A percentile compares a stretch with the other conserved stretches of the same genome.
Evolutionary conservation across 1,139 yeast genomes (phyloP).

Genomic region (Scheffersomyces quercinus): DNA sequence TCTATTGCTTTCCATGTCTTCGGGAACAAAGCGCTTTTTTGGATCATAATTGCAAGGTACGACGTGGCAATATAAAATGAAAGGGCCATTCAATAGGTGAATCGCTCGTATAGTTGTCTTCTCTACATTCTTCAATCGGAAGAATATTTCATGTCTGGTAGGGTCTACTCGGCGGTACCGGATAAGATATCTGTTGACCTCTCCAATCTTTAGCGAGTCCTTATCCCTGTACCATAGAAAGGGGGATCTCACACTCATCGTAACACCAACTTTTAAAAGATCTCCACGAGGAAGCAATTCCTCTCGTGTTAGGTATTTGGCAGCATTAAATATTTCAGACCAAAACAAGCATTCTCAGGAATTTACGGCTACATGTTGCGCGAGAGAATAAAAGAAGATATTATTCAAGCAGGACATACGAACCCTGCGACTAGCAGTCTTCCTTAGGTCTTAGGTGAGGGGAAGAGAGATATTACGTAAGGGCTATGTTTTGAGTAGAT

Average conservation of each 20-base stretch:
- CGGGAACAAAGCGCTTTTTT: constrained; percentile 29
- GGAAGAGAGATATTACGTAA: too few species aligned
- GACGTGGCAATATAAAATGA: constrained; percentile 58
- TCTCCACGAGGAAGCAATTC: too few species aligned
- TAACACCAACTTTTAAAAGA: too few species aligned
- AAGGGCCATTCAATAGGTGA: constrained; percentile 60
- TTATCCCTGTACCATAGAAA: constrained; percentile 44
- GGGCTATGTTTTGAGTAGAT: too few species aligned
- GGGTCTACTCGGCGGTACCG: constrained; percentile 25
- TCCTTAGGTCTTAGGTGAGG: too few species aligned
- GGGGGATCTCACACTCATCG: constrained; percentile 1
- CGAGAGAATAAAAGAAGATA: too few species aligned
- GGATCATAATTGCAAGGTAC: constrained; percentile 51
- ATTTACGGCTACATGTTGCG: too few species aligned
- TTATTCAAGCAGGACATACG: too few species aligned
- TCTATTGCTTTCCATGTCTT: constrained; percentile 18
- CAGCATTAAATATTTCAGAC: too few species aligned
- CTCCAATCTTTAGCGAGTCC: constrained; percentile 37
- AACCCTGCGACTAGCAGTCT: too few species aligned
- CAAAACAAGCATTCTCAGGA: too few species aligned
- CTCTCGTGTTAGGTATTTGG: not conserved
- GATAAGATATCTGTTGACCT: constrained; percentile 36
- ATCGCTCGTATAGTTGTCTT: constrained; percentile 52
- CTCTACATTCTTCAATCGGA: constrained; percentile 54
- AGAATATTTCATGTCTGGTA: constrained; percentile 20